Evolutionary conservation across 176 grass and related monocot species (phyloP).

Genomic region (Aegilops tauschii): DNA sequence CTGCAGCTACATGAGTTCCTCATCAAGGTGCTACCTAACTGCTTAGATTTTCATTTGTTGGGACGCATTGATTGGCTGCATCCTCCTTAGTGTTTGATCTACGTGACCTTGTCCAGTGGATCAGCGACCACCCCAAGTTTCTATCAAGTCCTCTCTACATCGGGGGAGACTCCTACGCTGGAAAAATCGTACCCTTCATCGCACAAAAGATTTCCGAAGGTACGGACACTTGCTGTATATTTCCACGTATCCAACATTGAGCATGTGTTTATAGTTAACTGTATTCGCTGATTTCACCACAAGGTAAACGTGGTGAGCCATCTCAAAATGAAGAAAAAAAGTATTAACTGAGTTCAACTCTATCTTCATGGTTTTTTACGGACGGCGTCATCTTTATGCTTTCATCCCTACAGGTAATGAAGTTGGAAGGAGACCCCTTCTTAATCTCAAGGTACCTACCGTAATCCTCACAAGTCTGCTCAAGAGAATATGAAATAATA

Average conservation of each 20-base stretch:
- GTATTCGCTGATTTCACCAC: too few relatives aligned
- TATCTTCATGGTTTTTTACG: too few relatives aligned
- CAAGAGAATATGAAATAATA: too few relatives aligned
- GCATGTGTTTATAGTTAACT: background rate
- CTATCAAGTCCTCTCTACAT: slow-evolving; percentile 42
- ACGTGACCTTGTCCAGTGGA: slow-evolving; percentile 36
- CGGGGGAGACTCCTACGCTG: slow-evolving; percentile 51
- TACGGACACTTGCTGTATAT: background rate
- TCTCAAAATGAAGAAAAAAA: too few relatives aligned
- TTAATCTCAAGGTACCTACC: too few relatives aligned
- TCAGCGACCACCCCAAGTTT: slow-evolving; percentile 41
- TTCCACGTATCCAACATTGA: background rate
- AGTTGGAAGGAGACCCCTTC: too few relatives aligned
- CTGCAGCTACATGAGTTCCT: slow-evolving; percentile 45
- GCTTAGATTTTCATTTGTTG: background rate
- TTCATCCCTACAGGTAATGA: too few relatives aligned
- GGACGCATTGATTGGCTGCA: background rate
- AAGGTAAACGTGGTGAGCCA: too few relatives aligned
- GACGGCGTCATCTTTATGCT: too few relatives aligned
- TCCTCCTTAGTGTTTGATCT: background rate
- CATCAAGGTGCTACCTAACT: slow-evolving; percentile 28
- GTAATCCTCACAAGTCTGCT: too few relatives aligned
- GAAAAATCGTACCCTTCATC: slow-evolving; percentile 44
- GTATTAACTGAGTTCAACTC: too few relatives aligned
- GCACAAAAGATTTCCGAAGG: slow-evolving; percentile 48